Conservation (phyloP, 73 alveolate species). For the Symbiodinium pilosum region DNA sequence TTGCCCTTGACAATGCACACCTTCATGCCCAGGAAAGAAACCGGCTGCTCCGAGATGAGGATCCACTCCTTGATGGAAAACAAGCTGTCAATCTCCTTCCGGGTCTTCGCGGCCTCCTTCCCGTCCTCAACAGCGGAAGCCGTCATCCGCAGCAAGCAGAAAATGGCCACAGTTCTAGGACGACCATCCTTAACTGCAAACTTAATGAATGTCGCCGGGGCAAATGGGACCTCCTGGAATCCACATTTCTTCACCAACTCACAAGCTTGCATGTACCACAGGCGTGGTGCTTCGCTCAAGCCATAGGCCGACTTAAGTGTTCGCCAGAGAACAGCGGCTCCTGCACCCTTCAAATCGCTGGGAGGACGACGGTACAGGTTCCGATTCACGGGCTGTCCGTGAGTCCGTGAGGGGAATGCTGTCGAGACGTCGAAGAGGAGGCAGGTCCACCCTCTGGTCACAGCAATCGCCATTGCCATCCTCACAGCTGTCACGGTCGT, state of each 20-base stretch:
- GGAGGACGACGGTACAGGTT: neutral
- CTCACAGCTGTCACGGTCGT: neutral
- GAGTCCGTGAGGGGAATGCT: neutral
- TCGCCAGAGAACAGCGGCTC: neutral
- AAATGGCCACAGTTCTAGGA: neutral
- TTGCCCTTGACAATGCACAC: neutral
- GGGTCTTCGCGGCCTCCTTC: neutral
- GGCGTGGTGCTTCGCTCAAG: neutral
- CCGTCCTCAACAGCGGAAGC: neutral
- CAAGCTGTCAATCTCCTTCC: neutral
- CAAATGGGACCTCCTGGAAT: neutral
- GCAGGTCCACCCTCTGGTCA: neutral
- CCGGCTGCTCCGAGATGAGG: neutral
- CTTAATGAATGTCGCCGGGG: neutral
- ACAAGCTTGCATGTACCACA: neutral
- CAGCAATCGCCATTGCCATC: neutral
- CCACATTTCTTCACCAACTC: neutral
- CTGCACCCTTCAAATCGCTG: neutral
- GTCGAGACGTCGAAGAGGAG: neutral
- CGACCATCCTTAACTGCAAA: neutral
- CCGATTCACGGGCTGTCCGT: neutral
- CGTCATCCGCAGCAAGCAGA: slow-evolving; percentile 64
- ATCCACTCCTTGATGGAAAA: slow-evolving; percentile 63
- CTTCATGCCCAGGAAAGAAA: slow-evolving; percentile 3
- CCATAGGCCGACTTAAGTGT: neutral